Evolutionary conservation across 441 rosid genomes (phyloP), one percentile per base, ranked within the genome.

Genomic region (Oxalis stricta): DNA sequence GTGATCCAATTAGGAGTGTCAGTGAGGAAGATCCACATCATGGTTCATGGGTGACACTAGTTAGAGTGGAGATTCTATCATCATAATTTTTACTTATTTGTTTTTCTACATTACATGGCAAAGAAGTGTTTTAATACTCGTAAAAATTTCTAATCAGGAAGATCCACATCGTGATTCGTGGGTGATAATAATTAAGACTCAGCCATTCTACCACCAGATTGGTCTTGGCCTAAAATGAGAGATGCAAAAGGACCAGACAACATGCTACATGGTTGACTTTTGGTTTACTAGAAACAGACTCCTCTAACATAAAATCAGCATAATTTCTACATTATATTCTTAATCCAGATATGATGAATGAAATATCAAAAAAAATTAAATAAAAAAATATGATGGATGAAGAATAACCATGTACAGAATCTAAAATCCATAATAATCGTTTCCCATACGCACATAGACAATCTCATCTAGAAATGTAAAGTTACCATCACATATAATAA

Each of bases 401-500:
- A 29, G 0, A 11, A 17, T 35, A 34, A 26, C 11, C 10, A 13
- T 17, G 41, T 24, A 24, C 10, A 21, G 12, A 46, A 46, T 24
- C 13, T 23, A 23, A n/a, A n/a, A n/a, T n/a, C n/a, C n/a, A n/a
- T n/a, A n/a, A n/a, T n/a, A n/a, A n/a, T n/a, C n/a, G n/a, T n/a
- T n/a, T n/a, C n/a, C n/a, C n/a, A n/a, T n/a, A n/a, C n/a, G n/a
- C n/a, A n/a, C n/a, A n/a, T n/a, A n/a, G n/a, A n/a, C n/a, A n/a
- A n/a, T n/a, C n/a, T n/a, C n/a, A n/a, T n/a, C n/a, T n/a, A n/a
- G n/a, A n/a, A n/a, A n/a, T n/a, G n/a, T n/a, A n/a, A n/a, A n/a
- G n/a, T n/a, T 13, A 49, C 18, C 40, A 29, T 13, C 19, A 35
- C 33, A 44, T 28, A 14, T 28, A 23, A 43, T 34, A 55, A 50